phyloP scores from a whole-genome alignment of 2,329 filamentous ascomycete species.

The Leptographium wingfieldii region DNA sequence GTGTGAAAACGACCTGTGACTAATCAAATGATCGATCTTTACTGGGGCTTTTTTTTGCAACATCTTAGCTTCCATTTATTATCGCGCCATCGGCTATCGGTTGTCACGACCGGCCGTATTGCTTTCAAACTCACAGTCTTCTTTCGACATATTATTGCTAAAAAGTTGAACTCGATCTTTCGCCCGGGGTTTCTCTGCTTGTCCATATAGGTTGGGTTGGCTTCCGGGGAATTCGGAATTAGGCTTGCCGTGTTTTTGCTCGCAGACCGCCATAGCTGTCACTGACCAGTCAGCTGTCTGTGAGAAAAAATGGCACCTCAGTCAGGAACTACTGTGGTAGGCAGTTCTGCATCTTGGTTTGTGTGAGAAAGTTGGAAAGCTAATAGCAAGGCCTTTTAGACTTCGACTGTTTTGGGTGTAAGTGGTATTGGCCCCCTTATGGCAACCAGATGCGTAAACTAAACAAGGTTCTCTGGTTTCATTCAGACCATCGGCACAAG shows the following conservation, averaged over 20 bases:
- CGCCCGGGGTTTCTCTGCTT: no score
- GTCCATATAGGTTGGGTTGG: no score
- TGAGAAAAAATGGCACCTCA: neutral
- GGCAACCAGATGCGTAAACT: neutral
- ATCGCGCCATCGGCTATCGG: neutral
- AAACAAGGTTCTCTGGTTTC: neutral
- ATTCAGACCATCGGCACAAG: constrained; percentile 20
- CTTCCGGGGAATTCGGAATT: no score
- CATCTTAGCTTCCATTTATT: neutral
- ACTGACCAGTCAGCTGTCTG: neutral
- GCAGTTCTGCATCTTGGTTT: neutral
- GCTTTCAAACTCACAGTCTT: no score
- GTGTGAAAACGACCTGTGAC: neutral
- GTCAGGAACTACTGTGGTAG: neutral
- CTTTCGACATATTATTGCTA: no score
- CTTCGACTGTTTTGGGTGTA: constrained; percentile 24
- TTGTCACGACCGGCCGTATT: no score
- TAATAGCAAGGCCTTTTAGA: neutral
- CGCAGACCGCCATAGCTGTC: neutral
- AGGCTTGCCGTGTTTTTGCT: no score
- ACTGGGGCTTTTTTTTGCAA: neutral
- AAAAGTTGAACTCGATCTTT: no score
- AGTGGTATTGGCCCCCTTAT: constrained; percentile 12
- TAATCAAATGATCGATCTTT: neutral
- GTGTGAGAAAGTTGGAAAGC: neutral